These are phyloP conservation scores for Hyphopichia wangnamkhiaoensis DNA, from an alignment of 1,139 yeast species.

Conservation along the genomic window DNA sequence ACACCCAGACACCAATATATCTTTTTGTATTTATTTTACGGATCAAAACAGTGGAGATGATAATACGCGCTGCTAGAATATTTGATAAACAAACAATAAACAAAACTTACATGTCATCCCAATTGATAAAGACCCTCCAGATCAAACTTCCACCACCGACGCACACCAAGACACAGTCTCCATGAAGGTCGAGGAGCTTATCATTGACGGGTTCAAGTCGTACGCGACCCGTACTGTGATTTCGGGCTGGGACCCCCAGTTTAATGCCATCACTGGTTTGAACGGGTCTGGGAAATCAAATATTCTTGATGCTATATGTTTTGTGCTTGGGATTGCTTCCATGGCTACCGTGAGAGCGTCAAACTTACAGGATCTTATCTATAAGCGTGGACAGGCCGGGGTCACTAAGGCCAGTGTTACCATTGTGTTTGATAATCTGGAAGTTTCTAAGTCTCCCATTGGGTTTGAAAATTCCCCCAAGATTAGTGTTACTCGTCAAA, in stretches of 20 bases:
- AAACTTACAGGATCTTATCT: conserved; percentile 88
- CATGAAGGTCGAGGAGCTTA: conserved; percentile 94
- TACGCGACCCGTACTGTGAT: conserved; percentile 97
- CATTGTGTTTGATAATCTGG: conserved; percentile 87
- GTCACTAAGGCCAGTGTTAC: conserved; percentile 97
- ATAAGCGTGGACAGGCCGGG: conserved; percentile 97
- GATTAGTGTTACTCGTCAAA: conserved; percentile 90
- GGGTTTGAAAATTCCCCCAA: conserved; percentile 81
- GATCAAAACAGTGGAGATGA: no score
- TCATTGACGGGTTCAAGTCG: conserved; percentile 96
- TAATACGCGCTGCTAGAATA: no score
- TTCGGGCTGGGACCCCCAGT: conserved; percentile 92
- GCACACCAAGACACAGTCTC: no score
- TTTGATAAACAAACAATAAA: no score
- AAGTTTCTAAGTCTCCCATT: conserved; percentile 74
- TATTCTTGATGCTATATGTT: conserved; percentile 93
- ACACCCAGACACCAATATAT: no score
- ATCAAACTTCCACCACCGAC: no score
- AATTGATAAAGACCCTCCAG: no score
- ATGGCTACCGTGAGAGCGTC: conserved; percentile 95
- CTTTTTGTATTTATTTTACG: no score
- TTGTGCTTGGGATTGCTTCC: conserved; percentile 94
- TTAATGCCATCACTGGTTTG: conserved; percentile 96
- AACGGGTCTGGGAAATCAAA: conserved; percentile 98
- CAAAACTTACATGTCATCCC: no score